Evolutionary conservation across 495 filamentous ascomycete genomes (phyloP).

Genomic region (Penicillium dipodomyicola): DNA sequence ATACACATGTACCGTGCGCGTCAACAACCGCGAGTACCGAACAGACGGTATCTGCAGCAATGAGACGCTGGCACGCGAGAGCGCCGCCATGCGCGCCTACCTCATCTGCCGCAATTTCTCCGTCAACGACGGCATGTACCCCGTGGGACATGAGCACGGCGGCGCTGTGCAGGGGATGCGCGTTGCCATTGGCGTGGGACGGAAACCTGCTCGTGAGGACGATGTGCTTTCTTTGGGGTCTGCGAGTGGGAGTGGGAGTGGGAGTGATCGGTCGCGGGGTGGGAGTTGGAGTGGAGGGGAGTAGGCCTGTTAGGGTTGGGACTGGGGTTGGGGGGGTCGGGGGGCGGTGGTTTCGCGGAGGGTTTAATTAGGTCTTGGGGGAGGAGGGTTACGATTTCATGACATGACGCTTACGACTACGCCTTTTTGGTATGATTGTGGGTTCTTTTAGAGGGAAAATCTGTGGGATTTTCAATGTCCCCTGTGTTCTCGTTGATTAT

Average conservation of each 20-base stretch:
- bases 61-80: conserved; percentile 82
- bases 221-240: neutral
- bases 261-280: neutral
- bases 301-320: neutral
- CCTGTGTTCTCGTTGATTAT: neutral
- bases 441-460: neutral
- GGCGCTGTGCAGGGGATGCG: conserved; percentile 86
- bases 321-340: neutral
- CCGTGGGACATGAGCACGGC: conserved; percentile 64
- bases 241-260: neutral
- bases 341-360: neutral
- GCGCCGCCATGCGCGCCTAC: conserved; percentile 94
- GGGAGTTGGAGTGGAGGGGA: conserved; percentile 1
- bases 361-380: neutral
- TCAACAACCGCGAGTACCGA: conserved; percentile 96
- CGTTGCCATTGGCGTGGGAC: conserved; percentile 64
- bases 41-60: conserved; percentile 81
- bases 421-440: neutral
- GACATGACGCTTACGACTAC: neutral
- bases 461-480: neutral
- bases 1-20: conserved; percentile 86
- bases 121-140: conserved; percentile 92
- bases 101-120: conserved; percentile 99
- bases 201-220: conserved; percentile 28
- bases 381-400: neutral